Evolutionary conservation across 129 eudicot species (phyloP), one percentile per base, ranked within the genome.

Genomic region (Calendula officinalis): DNA sequence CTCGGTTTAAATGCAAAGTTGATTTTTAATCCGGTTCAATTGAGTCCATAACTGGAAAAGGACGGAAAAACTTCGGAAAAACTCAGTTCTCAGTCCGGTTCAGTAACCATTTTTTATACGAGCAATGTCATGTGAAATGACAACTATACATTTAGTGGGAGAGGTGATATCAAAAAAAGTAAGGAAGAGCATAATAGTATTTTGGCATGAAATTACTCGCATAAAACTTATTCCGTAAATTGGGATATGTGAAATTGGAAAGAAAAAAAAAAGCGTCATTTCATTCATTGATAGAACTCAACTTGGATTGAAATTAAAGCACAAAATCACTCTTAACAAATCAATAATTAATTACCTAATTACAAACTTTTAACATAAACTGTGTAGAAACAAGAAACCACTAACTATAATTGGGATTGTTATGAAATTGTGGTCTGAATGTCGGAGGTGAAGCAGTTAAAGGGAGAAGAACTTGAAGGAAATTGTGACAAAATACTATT

Each of bases 381-480:
- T 77, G 67, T 67, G 75, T 64, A 70, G 51, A 78, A 42, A 61
- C 9, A 33, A 51, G 57, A 38, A 80, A 55, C 65, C 62, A 71
- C 63, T 82, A 68, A 44, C 69, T 66, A 39, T 43, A 73, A 44
- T 32, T 66, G 15, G 70, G 78, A 30, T 70, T 80, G 69, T 66
- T 73, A 60, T 69, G 64, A 52, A 75, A 66, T 60, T 76, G 71
- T 43, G 74, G 56, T 78, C 75, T 84, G 70, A 71, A 67, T 45
- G 69, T 62, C 8, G 86, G 79, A 67, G 91, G 84, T 15, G 86
- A 83, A 77, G 89, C 85, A 72, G 72, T 72, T 68, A 81, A 70
- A 56, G 91, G 88, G 42, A 84, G 85, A 88, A 75, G 91, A 76
- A 76, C 81, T 80, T 58, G 95, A 80, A 44, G 79, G 65, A 60